Evolutionary conservation across 139 green algal species (phyloP).

Genomic region (Tetraselmis chui): DNA sequence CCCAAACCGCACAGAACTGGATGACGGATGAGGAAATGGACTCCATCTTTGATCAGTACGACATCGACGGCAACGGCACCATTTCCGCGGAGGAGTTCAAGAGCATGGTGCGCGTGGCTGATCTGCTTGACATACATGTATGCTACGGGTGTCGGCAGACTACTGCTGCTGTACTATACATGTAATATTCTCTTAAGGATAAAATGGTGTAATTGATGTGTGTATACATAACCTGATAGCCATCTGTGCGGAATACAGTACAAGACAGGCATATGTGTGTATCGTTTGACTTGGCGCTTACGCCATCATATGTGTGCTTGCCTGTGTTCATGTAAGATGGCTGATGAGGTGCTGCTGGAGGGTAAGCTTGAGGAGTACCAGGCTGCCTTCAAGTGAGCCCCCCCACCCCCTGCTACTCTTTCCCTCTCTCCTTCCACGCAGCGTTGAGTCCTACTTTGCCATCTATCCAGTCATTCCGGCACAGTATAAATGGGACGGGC

Average conservation of each 20-base stretch:
- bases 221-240: not conserved
- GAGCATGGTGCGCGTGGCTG: too few species aligned
- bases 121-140: too few species aligned
- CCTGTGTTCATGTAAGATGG: constrained; percentile 22
- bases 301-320: not conserved
- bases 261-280: not conserved
- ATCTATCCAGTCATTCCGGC: too few species aligned
- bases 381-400: constrained; percentile 42
- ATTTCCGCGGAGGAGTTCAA: constrained; percentile 30
- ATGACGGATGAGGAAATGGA: constrained; percentile 25
- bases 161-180: not conserved
- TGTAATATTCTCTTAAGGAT: not conserved
- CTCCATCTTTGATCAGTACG: constrained; percentile 20
- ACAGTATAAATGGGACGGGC: too few species aligned
- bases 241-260: not conserved
- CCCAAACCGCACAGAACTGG: constrained; percentile 32
- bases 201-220: not conserved
- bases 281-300: too few species aligned
- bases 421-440: not conserved
- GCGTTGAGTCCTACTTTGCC: too few species aligned
- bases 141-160: too few species aligned
- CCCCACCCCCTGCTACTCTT: not conserved
- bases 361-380: constrained; percentile 68
- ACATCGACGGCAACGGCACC: constrained; percentile 27
- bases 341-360: constrained; percentile 58